Evolutionary conservation across 208 protist genomes (phyloP).

Genomic region (Endotrypanum monterogeii): DNA sequence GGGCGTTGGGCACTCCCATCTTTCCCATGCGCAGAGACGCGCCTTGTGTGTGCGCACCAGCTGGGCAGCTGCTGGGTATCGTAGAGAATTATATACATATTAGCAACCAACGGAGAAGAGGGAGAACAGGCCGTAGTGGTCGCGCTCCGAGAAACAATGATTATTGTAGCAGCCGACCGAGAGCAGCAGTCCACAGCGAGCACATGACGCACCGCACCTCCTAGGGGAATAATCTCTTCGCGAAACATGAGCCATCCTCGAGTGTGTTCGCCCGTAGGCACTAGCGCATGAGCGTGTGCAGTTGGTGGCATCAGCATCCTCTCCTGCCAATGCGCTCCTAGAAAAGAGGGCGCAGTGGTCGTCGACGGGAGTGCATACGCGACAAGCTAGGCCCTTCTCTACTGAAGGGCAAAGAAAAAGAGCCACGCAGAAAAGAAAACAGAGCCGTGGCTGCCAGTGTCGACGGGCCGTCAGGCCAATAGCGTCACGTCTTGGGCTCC

Average conservation of each 20-base stretch:
- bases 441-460: neutral
- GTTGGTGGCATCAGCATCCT: neutral
- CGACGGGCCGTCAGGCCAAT: conserved; percentile 5
- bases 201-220: neutral
- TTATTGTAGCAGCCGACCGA: neutral
- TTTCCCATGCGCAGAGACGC: neutral
- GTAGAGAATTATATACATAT: neutral
- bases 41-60: neutral
- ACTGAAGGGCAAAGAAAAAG: neutral
- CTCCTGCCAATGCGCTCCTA: neutral
- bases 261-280: neutral
- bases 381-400: neutral
- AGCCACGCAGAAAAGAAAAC: neutral
- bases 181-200: neutral
- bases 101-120: neutral
- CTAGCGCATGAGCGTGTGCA: neutral
- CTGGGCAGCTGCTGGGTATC: neutral
- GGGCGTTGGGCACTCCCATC: neutral
- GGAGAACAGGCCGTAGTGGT: neutral
- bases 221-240: too few species aligned
- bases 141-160: neutral
- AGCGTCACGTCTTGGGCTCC: conserved; percentile 10
- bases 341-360: neutral
- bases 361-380: too few species aligned
- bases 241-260: neutral